Conservation (phyloP, 176 grass and related monocot species). For the Carex littledalei region DNA sequence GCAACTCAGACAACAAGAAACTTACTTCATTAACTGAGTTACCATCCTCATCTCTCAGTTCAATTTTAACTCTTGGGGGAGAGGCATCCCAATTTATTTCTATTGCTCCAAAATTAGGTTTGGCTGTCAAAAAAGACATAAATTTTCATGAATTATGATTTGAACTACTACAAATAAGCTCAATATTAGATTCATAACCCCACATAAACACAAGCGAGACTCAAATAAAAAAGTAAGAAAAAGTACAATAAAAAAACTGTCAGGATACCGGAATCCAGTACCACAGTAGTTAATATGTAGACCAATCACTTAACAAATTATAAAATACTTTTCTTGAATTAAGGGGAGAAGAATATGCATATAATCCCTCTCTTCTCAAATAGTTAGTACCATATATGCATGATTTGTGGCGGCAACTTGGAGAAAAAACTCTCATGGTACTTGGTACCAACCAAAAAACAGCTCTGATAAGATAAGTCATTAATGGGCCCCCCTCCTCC, state of each 20-base stretch:
- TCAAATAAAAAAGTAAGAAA: not conserved
- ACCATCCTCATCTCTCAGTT: constrained; percentile 58
- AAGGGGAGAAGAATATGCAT: not conserved
- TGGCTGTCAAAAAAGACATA: constrained; percentile 37
- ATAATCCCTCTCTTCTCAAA: not conserved
- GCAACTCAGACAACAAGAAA: constrained; percentile 59
- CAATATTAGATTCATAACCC: not conserved
- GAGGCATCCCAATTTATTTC: constrained; percentile 64
- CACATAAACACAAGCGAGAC: not conserved
- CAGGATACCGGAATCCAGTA: not conserved
- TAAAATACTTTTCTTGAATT: not conserved
- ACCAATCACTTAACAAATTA: not conserved
- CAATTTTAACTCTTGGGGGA: constrained; percentile 50
- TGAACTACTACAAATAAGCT: not conserved
- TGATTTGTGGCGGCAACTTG: constrained; percentile 58
- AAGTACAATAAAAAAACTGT: not conserved
- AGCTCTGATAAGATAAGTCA: constrained; percentile 54
- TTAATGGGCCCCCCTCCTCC: constrained; percentile 34
- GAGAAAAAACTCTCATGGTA: constrained; percentile 59
- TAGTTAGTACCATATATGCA: constrained; percentile 62
- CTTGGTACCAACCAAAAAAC: constrained; percentile 47
- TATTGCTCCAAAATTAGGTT: constrained; percentile 88
- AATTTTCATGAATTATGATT: not conserved
- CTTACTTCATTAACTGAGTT: constrained; percentile 43
- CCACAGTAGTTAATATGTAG: not conserved